phyloP scores from a whole-genome alignment of 176 grass and related monocot genomes.

The Ensete ventricosum region DNA sequence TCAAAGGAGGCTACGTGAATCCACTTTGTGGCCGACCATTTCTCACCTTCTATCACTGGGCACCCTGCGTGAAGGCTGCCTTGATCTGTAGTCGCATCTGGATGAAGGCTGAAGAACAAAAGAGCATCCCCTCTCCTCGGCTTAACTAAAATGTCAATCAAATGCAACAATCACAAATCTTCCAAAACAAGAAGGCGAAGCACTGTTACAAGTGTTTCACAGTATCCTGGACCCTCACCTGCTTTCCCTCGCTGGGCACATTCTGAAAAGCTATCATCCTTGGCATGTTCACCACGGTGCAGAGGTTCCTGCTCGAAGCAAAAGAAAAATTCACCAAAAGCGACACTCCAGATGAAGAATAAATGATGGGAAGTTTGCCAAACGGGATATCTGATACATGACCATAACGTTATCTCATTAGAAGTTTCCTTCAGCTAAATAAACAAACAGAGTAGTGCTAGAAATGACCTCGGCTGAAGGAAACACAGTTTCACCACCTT shows the following conservation, averaged over 20 bases:
- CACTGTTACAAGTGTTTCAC: too few relatives aligned
- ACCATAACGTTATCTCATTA: background rate
- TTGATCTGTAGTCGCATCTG: constrained; percentile 50
- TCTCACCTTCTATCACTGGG: constrained; percentile 69
- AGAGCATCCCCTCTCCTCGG: constrained; percentile 74
- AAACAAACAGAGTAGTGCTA: background rate
- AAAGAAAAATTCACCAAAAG: constrained; percentile 2
- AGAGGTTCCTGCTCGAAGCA: constrained; percentile 25
- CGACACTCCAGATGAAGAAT: background rate
- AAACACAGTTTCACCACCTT: constrained; percentile 93
- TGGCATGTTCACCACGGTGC: constrained; percentile 24
- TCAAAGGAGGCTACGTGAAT: constrained; percentile 70
- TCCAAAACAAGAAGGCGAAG: background rate
- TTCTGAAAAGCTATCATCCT: constrained; percentile 62
- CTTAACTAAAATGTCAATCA: constrained; percentile 45
- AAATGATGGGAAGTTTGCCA: background rate
- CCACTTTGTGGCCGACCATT: constrained; percentile 94
- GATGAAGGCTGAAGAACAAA: constrained; percentile 84
- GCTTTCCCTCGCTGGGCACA: constrained; percentile 68
- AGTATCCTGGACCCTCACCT: constrained; percentile 27
- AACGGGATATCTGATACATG: background rate
- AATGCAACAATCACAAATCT: constrained; percentile 13
- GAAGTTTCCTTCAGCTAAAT: background rate
- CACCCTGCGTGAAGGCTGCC: constrained; percentile 81
- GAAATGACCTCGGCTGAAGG: constrained; percentile 63